Conservation (phyloP, 495 filamentous ascomycete genomes). For the Aspergillus asperescens region DNA sequence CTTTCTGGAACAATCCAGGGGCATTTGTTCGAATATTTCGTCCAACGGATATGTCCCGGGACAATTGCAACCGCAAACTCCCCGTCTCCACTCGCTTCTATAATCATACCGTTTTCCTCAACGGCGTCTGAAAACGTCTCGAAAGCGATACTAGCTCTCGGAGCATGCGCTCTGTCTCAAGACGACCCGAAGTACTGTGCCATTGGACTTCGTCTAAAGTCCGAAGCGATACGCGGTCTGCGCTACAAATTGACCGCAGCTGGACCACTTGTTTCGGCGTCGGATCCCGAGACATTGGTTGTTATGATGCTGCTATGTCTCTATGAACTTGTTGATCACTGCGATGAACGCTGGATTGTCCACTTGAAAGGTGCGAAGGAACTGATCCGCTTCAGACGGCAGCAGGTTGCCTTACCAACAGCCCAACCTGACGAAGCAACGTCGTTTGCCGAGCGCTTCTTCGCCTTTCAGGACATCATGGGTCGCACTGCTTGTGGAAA, state of each 20-base stretch:
- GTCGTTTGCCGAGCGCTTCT: constrained; percentile 40
- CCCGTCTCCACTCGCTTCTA: constrained; percentile 39
- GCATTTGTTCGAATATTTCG: constrained; percentile 40
- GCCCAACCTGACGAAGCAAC: constrained; percentile 27
- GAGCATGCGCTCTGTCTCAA: constrained; percentile 36
- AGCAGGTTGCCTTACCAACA: constrained; percentile 11
- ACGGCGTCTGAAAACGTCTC: constrained; percentile 36
- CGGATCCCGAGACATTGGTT: constrained; percentile 36
- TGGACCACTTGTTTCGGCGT: constrained; percentile 20
- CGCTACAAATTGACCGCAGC: constrained; percentile 29
- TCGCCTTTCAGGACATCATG: constrained; percentile 47
- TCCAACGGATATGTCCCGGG: constrained; percentile 40
- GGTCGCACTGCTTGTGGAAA: constrained; percentile 43
- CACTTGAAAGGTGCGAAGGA: constrained; percentile 43
- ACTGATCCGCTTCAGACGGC: constrained; percentile 35
- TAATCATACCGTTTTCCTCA: constrained; percentile 36
- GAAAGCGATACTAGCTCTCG: constrained; percentile 37
- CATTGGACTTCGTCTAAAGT: constrained; percentile 34
- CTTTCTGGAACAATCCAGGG: constrained; percentile 23
- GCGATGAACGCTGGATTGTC: constrained; percentile 41
- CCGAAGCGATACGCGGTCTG: constrained; percentile 35
- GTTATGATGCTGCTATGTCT: constrained; percentile 46
- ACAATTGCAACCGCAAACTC: constrained; percentile 34
- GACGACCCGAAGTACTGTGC: constrained; percentile 27
- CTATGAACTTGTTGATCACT: constrained; percentile 44